Base-by-base conservation (phyloP, 1,284 basidiomycete species). In the Rhizoctonia solani region DNA sequence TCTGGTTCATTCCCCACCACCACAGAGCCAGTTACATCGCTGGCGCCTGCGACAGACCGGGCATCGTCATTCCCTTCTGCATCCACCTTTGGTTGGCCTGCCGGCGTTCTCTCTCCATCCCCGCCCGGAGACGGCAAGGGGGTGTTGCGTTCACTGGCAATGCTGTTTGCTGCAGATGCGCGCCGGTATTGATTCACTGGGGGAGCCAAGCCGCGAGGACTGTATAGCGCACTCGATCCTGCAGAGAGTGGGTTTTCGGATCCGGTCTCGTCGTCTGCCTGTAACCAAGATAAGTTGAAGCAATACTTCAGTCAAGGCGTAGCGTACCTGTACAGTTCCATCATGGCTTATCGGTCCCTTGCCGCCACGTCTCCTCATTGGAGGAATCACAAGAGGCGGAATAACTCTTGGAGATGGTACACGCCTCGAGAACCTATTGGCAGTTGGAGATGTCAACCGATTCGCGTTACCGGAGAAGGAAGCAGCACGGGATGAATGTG, bases 91-190 rank as follows among this genome's bases (percentile, higher is more conserved):
- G 39, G 16, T 4, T 37, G 42, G 29, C 53, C 34, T 19, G 46
- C 54, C 37, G 76, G 75, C 6, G 59, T 63, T 34, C 52, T 76
- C 23, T 81, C 79, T 29, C 82, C 80, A 19, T 80, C 69, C 50
- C 87, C 85, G 37, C 81, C 78, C 80, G 58, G 73, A 74, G 58
- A 81, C 77, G 46, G 78, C 74, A n/a, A 79, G 74, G 75, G 77
- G 79, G 67, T 78, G 82, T 1, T 76, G 16, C 49, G 42, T 16
- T 63, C 66, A 25, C 47, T 47, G 80, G 81, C 29, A 76, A 79
- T 66, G 77, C 77, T 3, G 84, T 84, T 71, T 25, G 23, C 49
- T 6, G 59, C 47, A 9, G 59, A 63, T 21, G 49, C 46, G 9
- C 59, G 59, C 16, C 59, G 58, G 32, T 63, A 53, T 14, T 19